These are phyloP conservation scores for Suillus clintonianus DNA, from an alignment of 768 basidiomycete genomes.

Conservation along the genomic window DNA sequence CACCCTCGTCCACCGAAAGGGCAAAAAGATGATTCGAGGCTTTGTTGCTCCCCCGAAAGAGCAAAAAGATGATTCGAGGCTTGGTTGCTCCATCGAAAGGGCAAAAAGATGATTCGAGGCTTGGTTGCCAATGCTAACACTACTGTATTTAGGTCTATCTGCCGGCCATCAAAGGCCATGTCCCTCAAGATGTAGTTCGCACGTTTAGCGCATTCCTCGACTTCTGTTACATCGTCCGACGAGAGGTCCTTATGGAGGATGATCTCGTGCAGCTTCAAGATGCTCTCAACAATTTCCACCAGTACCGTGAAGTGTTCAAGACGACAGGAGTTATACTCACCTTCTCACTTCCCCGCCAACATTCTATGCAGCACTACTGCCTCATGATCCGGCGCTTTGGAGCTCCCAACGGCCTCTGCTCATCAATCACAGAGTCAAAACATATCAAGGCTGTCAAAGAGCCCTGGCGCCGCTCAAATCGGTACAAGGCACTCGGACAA, in stretches of 20 bases:
- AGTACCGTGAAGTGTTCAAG: neutral
- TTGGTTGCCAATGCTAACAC: neutral
- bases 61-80: too few species aligned
- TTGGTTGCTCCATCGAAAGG: too few species aligned
- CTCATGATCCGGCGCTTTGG: constrained; percentile 26
- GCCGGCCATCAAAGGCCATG: constrained; percentile 29
- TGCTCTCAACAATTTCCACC: neutral
- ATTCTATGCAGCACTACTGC: neutral
- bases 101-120: too few species aligned
- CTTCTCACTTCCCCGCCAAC: neutral
- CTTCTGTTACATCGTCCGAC: constrained; percentile 21
- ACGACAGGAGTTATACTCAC: neutral
- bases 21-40: too few species aligned
- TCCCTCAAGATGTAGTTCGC: constrained; percentile 24
- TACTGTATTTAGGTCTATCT: constrained; percentile 29
- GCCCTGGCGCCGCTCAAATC: too few species aligned
- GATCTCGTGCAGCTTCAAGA: constrained; percentile 3
- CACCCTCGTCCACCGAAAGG: too few species aligned
- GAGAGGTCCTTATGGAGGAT: constrained; percentile 1
- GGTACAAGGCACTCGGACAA: too few species aligned
- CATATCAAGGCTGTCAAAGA: too few species aligned
- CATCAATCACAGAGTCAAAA: too few species aligned
- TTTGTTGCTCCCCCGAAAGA: too few species aligned
- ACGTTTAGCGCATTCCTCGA: constrained; percentile 24
- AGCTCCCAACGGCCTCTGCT: constrained; percentile 30